Conservation (phyloP, 2,329 filamentous ascomycete species). For the Thermothelomyces thermophilus region DNA sequence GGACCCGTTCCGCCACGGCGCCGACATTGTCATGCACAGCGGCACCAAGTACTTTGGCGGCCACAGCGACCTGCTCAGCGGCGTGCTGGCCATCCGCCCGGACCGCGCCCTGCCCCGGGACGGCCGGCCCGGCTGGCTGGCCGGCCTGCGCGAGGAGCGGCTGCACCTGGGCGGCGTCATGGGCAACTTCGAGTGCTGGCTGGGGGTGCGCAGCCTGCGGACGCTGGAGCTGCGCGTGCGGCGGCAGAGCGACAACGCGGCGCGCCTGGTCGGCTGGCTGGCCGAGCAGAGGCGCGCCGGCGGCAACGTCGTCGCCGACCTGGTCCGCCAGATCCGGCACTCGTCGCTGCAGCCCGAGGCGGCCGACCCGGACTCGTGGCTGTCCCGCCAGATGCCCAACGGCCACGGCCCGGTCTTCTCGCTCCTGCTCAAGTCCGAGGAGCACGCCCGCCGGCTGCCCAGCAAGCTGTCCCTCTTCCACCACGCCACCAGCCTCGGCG, state of each 20-base stretch:
- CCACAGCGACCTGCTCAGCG: constrained; percentile 88
- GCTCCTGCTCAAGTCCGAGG: constrained; percentile 56
- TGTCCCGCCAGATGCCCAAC: constrained; percentile 80
- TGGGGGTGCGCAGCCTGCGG: constrained; percentile 77
- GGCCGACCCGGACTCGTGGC: constrained; percentile 58
- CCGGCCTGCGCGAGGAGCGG: constrained; percentile 58
- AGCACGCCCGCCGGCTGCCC: constrained; percentile 62
- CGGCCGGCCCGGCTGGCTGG: constrained; percentile 42
- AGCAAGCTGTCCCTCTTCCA: constrained; percentile 78
- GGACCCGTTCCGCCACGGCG: constrained; percentile 75
- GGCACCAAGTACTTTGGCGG: constrained; percentile 96
- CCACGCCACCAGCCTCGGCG: constrained; percentile 88
- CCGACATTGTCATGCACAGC: constrained; percentile 83
- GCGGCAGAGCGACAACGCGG: constrained; percentile 67
- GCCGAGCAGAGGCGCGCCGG: constrained; percentile 38
- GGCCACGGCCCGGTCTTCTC: constrained; percentile 88
- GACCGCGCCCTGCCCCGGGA: constrained; percentile 29
- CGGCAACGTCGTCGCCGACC: constrained; percentile 22
- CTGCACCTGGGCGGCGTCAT: constrained; percentile 75
- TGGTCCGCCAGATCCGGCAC: constrained; percentile 42
- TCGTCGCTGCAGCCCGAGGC: constrained; percentile 69
- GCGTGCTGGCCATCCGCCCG: constrained; percentile 64
- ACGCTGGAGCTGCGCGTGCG: constrained; percentile 78
- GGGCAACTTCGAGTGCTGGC: constrained; percentile 86
- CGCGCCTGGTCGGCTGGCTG: constrained; percentile 66